Evolutionary conservation across 1,284 basidiomycete genomes (phyloP).

Genomic region (Puccinia coronata): DNA sequence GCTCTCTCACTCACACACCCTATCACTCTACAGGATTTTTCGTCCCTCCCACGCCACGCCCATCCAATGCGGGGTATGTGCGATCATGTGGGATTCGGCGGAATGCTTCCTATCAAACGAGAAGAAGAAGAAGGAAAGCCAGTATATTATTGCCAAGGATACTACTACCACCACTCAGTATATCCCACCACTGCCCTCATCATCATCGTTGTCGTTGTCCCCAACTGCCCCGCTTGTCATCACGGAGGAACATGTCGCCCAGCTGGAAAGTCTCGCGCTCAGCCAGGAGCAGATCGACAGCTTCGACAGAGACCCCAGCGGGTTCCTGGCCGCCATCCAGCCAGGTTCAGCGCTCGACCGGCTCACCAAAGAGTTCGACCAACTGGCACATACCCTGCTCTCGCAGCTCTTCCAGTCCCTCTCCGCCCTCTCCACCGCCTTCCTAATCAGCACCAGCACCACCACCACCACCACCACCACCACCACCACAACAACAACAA

Average conservation of each 20-base stretch:
- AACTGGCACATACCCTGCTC: background rate
- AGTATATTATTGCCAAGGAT: background rate
- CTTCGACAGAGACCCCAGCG: background rate
- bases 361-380: background rate
- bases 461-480: background rate
- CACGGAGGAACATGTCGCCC: background rate
- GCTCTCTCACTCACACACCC: background rate
- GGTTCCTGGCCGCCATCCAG: background rate
- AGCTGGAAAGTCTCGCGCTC: background rate
- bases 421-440: slow-evolving; percentile 5
- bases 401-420: background rate
- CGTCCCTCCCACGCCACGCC: no score
- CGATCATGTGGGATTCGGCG: slow-evolving; percentile 1
- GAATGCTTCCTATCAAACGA: background rate
- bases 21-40: no score
- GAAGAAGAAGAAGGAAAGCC: no score
- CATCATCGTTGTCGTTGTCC: no score
- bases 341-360: background rate
- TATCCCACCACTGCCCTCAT: background rate
- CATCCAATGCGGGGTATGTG: background rate
- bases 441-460: background rate
- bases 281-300: background rate
- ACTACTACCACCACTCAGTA: background rate
- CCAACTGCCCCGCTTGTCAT: background rate
- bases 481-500: no score